Evolutionary conservation across 140 eudicot genomes (phyloP), one percentile per base, ranked within the genome.

Genomic region (Cichorium intybus): DNA sequence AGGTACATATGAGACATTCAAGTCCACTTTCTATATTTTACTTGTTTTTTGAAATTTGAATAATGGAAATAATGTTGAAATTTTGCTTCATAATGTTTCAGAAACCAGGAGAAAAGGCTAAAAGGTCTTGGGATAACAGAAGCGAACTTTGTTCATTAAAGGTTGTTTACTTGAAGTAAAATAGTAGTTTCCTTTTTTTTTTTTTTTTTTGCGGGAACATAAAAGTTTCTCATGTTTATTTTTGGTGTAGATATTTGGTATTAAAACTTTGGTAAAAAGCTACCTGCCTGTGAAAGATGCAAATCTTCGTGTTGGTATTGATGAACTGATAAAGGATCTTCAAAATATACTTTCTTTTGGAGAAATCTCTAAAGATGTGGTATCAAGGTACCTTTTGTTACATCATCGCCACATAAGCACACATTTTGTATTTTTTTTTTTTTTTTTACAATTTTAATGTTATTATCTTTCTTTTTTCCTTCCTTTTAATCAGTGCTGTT

Each of bases 261-360:
- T 89, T 41, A 93, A 93, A 77, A 75, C 95, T 31, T 57, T 93
- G 83, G 97, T 93, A 18, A 93, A 88, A 79, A 88, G 99, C 77
- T 93, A 85, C 81, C 69, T 88, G 69, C 99, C 99, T 11, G 84
- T 88, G 27, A 88, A 89, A 76, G 99, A 93, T 86, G 94, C 95
- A 73, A 87, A 93, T 61, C 97, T 93, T 70, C 99, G 99, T 62
- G 79, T 60, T 58, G 99, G 97, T 43, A 88, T 93, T 71, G 99
- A 93, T 81, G 84, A 68, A 56, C 68, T 86, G 26, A 51, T 93
- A 27, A 68, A 77, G 55, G 81, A 85, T 31, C 97, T 93, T 34
- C 80, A 72, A 48, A 81, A 66, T 61, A 75, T 93, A 45, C 88
- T 93, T 72, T 24, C 73, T 17, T 83, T 77, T 59, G 99, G 99